Conservation (phyloP, 2,329 filamentous ascomycete species). For the Septoria linicola region DNA sequence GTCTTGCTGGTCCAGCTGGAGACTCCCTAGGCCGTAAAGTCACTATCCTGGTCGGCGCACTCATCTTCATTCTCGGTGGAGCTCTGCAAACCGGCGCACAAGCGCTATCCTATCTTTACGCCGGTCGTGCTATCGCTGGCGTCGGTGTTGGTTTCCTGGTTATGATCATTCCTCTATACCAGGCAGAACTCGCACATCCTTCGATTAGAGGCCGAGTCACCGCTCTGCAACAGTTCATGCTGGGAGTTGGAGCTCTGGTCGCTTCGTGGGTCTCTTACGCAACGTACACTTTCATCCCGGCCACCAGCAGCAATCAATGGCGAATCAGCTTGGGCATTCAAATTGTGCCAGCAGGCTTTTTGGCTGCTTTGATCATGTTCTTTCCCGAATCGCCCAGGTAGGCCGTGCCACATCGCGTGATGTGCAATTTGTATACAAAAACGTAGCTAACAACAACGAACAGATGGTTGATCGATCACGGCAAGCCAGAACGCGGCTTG, state of each 20-base stretch:
- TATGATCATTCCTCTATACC: slow-evolving; percentile 71
- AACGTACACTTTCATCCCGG: slow-evolving; percentile 52
- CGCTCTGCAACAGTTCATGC: slow-evolving; percentile 77
- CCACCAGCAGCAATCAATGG: slow-evolving; percentile 56
- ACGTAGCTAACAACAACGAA: slow-evolving; percentile 27
- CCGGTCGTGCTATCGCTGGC: slow-evolving; percentile 54
- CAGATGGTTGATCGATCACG: slow-evolving; percentile 71
- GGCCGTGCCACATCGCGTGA: neutral
- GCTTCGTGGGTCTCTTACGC: slow-evolving; percentile 73
- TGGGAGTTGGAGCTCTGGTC: slow-evolving; percentile 70
- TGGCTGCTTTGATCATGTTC: slow-evolving; percentile 64
- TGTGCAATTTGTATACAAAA: neutral
- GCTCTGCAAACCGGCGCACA: slow-evolving; percentile 69
- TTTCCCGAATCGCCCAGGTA: slow-evolving; percentile 63
- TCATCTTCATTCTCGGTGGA: slow-evolving; percentile 72
- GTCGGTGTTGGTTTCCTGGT: slow-evolving; percentile 59
- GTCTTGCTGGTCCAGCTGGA: slow-evolving; percentile 61
- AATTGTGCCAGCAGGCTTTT: slow-evolving; percentile 63
- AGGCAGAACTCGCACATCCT: slow-evolving; percentile 76
- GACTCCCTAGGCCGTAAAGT: slow-evolving; percentile 66
- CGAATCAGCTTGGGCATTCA: slow-evolving; percentile 68
- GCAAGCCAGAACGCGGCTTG: slow-evolving; percentile 63
- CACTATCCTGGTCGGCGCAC: slow-evolving; percentile 70
- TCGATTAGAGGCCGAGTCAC: slow-evolving; percentile 74
- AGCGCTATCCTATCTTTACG: slow-evolving; percentile 61